Conservation (phyloP, 177 flowering plant species). For the Vitis hybrid region DNA sequence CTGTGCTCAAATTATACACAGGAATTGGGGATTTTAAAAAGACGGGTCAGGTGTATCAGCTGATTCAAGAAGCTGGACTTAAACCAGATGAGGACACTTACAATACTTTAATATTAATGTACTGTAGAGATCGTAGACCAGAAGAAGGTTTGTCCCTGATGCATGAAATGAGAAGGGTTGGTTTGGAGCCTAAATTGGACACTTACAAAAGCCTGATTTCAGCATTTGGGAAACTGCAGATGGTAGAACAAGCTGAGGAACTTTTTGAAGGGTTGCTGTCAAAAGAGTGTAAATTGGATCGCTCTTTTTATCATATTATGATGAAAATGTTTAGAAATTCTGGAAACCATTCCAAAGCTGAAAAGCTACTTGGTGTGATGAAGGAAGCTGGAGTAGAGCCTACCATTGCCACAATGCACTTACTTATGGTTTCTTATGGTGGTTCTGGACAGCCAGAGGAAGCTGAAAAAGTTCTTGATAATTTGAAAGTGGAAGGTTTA, state of each 20-base stretch:
- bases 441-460: conserved; percentile 78
- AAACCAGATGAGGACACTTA: conserved; percentile 83
- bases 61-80: conserved; percentile 54
- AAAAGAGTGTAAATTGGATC: conserved; percentile 67
- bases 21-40: conserved; percentile 67
- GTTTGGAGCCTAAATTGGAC: conserved; percentile 68
- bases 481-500: conserved; percentile 47
- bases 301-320: conserved; percentile 90
- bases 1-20: conserved; percentile 70
- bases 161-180: conserved; percentile 64
- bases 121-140: conserved; percentile 79
- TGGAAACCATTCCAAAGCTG: conserved; percentile 74
- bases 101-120: conserved; percentile 86
- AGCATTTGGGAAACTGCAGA: conserved; percentile 71
- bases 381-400: conserved; percentile 81
- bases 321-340: conserved; percentile 78
- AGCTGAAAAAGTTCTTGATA: conserved; percentile 78
- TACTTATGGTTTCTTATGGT: conserved; percentile 87
- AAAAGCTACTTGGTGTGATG: conserved; percentile 64
- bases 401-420: conserved; percentile 88
- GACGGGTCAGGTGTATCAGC: conserved; percentile 58
- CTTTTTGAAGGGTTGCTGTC: conserved; percentile 62
- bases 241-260: conserved; percentile 70
- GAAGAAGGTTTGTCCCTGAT: conserved; percentile 78
- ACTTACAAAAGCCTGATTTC: conserved; percentile 86